phyloP scores from a whole-genome alignment of 768 basidiomycete species.

The Candolleomyces aberdarensis region DNA sequence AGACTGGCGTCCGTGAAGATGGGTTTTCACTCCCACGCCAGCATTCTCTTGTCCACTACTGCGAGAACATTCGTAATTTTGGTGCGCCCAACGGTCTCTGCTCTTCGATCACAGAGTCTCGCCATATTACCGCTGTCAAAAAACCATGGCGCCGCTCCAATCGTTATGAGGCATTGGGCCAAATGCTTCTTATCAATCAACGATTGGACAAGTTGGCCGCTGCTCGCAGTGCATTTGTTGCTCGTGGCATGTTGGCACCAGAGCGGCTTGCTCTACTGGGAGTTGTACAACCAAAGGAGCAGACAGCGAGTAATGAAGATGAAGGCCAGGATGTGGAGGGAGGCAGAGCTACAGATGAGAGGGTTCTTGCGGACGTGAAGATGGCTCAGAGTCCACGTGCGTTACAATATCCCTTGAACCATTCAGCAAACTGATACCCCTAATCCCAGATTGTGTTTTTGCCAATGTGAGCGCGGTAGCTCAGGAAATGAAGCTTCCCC shows the following conservation, averaged over 20 bases:
- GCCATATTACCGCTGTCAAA: conserved; percentile 32
- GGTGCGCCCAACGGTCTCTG: conserved; percentile 26
- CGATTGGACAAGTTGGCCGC: conserved; percentile 27
- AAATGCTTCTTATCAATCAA: conserved; percentile 35
- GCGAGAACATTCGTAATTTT: conserved; percentile 14
- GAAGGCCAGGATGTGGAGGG: neutral
- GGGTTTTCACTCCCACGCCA: conserved; percentile 20
- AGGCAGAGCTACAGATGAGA: neutral
- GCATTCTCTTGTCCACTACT: conserved; percentile 21
- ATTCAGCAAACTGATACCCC: too few species aligned
- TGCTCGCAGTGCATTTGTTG: conserved; percentile 11
- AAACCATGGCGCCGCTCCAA: conserved; percentile 31
- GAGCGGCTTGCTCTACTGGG: too few species aligned
- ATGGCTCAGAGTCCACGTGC: neutral
- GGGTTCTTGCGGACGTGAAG: conserved; percentile 1
- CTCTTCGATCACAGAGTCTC: conserved; percentile 30
- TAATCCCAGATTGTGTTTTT: too few species aligned
- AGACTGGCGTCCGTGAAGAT: conserved; percentile 6
- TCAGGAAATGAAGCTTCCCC: too few species aligned
- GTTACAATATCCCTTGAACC: too few species aligned
- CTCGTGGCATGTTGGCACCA: conserved; percentile 11
- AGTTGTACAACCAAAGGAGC: too few species aligned
- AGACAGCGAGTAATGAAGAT: too few species aligned
- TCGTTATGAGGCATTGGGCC: conserved; percentile 25
- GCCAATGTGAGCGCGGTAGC: too few species aligned